Percentiles rank a stretch among this genome's conserved stretches.
Conservation (phyloP, 345 rosid genomes). For the Brassica incana region DNA sequence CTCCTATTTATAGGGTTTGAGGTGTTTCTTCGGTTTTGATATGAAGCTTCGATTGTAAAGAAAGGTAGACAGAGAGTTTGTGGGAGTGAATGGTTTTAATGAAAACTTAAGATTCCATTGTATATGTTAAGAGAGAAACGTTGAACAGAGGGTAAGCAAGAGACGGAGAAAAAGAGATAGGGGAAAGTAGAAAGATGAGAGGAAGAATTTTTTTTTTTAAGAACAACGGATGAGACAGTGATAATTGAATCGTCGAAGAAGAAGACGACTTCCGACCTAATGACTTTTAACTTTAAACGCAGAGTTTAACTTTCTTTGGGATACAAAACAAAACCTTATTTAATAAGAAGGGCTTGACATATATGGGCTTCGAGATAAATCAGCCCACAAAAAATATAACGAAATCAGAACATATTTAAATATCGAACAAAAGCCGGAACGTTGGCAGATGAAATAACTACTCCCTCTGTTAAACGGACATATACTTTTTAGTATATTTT, state of each 20-base stretch:
- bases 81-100: background rate
- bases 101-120: background rate
- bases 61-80: background rate
- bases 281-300: background rate
- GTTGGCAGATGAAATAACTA: too few relatives aligned
- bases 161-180: background rate
- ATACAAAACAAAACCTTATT: background rate
- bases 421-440: too few relatives aligned
- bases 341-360: background rate
- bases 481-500: too few relatives aligned
- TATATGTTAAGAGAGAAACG: background rate
- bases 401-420: too few relatives aligned
- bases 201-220: too few relatives aligned
- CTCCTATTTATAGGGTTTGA: too few relatives aligned
- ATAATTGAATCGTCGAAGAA: background rate
- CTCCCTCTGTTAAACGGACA: too few relatives aligned
- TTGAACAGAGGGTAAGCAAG: background rate
- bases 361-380: background rate
- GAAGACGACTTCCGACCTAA: background rate
- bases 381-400: too few relatives aligned
- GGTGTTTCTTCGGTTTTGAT: background rate
- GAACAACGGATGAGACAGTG: background rate
- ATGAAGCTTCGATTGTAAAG: background rate
- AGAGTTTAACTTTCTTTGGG: background rate
- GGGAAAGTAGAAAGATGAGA: background rate